These are phyloP conservation scores for Metschnikowia drakensbergensis DNA, from an alignment of 805 yeast genomes.

Conservation along the genomic window DNA sequence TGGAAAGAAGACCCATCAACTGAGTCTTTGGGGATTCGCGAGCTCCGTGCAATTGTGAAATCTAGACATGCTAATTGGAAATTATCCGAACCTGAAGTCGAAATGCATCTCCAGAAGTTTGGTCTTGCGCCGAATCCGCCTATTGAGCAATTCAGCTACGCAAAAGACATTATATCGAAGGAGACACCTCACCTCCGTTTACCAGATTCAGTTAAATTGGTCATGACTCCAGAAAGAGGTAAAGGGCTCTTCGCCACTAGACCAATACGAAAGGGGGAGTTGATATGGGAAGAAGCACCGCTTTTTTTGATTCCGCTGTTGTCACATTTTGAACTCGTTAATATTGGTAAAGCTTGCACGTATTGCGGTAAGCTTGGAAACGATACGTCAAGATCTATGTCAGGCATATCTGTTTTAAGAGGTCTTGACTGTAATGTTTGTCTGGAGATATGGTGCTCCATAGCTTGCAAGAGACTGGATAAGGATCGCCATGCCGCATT, in stretches of 20 bases:
- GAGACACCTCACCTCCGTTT: constrained; percentile 43
- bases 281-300: constrained; percentile 57
- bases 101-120: constrained; percentile 49
- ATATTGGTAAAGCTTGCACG: constrained; percentile 64
- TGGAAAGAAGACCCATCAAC: constrained; percentile 68
- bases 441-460: constrained; percentile 67
- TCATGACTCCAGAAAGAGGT: constrained; percentile 52
- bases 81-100: constrained; percentile 55
- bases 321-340: constrained; percentile 57
- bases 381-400: constrained; percentile 21
- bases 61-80: constrained; percentile 57
- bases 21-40: constrained; percentile 53
- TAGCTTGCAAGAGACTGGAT: constrained; percentile 54
- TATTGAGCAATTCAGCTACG: constrained; percentile 46
- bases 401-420: constrained; percentile 30
- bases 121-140: constrained; percentile 41
- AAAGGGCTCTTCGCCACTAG: constrained; percentile 56
- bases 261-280: constrained; percentile 45
- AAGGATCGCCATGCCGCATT: constrained; percentile 47
- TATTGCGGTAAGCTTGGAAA: constrained; percentile 60
- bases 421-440: constrained; percentile 68
- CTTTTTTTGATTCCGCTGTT: constrained; percentile 67
- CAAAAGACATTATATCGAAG: constrained; percentile 49
- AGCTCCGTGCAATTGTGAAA: constrained; percentile 51
- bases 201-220: constrained; percentile 43